Conservation (phyloP, 805 yeast species). For the Wickerhamiella sorbophila region DNA sequence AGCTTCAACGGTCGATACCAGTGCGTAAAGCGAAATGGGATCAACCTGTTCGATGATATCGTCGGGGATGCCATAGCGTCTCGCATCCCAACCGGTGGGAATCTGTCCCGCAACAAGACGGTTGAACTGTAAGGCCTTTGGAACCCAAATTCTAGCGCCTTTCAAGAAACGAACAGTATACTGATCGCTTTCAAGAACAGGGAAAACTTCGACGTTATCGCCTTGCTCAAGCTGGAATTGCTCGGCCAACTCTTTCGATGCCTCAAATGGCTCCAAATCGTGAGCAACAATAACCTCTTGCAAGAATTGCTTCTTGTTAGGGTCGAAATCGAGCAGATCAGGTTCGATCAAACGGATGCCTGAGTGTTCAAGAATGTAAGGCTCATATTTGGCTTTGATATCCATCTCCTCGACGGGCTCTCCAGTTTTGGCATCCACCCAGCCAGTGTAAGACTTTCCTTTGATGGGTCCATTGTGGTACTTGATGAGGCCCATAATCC, state of each 20-base stretch:
- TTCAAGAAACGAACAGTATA: constrained; percentile 78
- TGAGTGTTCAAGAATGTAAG: constrained; percentile 73
- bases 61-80: constrained; percentile 85
- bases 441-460: constrained; percentile 80
- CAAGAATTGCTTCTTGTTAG: constrained; percentile 78
- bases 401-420: constrained; percentile 92
- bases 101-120: constrained; percentile 72
- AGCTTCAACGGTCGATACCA: constrained; percentile 93
- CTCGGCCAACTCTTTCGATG: constrained; percentile 88
- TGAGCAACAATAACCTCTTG: constrained; percentile 96
- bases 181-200: constrained; percentile 79
- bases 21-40: constrained; percentile 81
- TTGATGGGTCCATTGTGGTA: constrained; percentile 84
- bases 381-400: constrained; percentile 83
- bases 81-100: constrained; percentile 98
- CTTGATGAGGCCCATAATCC: constrained; percentile 97
- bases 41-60: constrained; percentile 91
- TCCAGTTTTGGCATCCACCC: constrained; percentile 92
- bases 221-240: constrained; percentile 91
- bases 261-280: constrained; percentile 90
- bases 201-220: constrained; percentile 82
- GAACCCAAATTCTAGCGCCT: constrained; percentile 84
- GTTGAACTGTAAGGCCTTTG: constrained; percentile 62
- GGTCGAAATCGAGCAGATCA: constrained; percentile 92
- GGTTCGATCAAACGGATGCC: constrained; percentile 97